Conservation (phyloP, 2,329 filamentous ascomycete genomes). For the Thermochaetoides dissita region DNA sequence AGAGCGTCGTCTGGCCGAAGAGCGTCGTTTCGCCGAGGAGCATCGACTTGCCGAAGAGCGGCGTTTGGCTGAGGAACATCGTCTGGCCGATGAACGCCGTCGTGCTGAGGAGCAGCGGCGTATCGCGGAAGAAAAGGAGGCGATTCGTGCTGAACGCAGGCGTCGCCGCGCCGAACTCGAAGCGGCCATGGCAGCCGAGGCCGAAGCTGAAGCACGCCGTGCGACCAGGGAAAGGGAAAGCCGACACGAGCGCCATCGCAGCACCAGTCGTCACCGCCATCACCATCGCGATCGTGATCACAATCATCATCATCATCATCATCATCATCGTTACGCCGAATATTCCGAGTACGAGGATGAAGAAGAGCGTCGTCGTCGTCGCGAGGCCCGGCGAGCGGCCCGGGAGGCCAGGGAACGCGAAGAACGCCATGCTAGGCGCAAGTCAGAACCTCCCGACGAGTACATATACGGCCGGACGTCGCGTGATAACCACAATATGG, state of each 20-base stretch:
- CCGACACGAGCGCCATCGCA: slow-evolving; percentile 12
- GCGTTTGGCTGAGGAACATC: too few species aligned
- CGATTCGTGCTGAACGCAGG: slow-evolving; percentile 32
- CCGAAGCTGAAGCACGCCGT: slow-evolving; percentile 34
- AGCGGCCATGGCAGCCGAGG: slow-evolving; percentile 28
- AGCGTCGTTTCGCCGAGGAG: too few species aligned
- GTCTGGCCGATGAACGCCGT: slow-evolving; percentile 20
- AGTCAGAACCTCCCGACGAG: slow-evolving; percentile 28
- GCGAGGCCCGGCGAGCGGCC: slow-evolving; percentile 35
- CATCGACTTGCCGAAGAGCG: too few species aligned
- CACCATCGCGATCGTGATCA: slow-evolving; percentile 1
- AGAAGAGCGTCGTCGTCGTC: slow-evolving; percentile 38
- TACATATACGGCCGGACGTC: slow-evolving; percentile 23
- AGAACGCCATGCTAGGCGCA: slow-evolving; percentile 26
- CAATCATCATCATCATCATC: not conserved
- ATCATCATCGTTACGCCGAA: slow-evolving; percentile 5
- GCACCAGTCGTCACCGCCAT: not conserved
- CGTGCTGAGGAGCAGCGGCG: slow-evolving; percentile 36
- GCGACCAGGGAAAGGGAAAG: slow-evolving; percentile 19
- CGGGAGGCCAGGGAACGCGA: slow-evolving; percentile 27
- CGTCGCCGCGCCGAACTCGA: slow-evolving; percentile 35
- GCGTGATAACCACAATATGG: slow-evolving; percentile 14
- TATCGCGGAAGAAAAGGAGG: slow-evolving; percentile 32
- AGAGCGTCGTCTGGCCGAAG: too few species aligned
- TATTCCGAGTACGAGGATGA: slow-evolving; percentile 30